Percentiles rank a stretch among this genome's conserved stretches.
Evolutionary conservation across 1,284 basidiomycete genomes (phyloP).

Genomic region (Irpex rosettiformis): DNA sequence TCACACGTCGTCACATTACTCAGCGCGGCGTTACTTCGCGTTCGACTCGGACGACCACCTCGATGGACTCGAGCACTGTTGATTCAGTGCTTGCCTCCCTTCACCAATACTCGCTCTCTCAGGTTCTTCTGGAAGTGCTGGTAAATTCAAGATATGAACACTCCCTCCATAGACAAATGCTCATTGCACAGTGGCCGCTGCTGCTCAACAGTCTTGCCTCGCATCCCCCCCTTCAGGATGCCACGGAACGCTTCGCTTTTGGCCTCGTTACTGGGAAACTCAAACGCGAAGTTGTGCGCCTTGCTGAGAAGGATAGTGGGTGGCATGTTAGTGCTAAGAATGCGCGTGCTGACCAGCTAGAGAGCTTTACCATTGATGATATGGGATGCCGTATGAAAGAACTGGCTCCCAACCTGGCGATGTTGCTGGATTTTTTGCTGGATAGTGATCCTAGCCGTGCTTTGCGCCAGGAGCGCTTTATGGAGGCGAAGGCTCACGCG

Average conservation of each 20-base stretch:
- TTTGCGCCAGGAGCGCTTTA: neutral
- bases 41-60: neutral
- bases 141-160: neutral
- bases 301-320: neutral
- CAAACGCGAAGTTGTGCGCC: neutral
- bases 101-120: neutral
- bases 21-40: neutral
- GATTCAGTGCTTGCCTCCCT: neutral
- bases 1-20: neutral
- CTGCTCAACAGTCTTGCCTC: neutral
- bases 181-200: neutral
- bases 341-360: neutral
- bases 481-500: neutral
- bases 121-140: neutral
- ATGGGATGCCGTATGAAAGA: neutral
- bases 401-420: neutral
- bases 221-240: neutral
- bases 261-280: neutral
- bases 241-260: neutral
- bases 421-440: neutral
- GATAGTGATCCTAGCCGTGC: neutral
- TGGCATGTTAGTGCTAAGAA: neutral
- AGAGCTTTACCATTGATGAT: neutral
- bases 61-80: neutral
- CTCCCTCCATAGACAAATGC: neutral